Conservation (phyloP, 78 protist species). For the Mantamonas sphyraenae region DNA sequence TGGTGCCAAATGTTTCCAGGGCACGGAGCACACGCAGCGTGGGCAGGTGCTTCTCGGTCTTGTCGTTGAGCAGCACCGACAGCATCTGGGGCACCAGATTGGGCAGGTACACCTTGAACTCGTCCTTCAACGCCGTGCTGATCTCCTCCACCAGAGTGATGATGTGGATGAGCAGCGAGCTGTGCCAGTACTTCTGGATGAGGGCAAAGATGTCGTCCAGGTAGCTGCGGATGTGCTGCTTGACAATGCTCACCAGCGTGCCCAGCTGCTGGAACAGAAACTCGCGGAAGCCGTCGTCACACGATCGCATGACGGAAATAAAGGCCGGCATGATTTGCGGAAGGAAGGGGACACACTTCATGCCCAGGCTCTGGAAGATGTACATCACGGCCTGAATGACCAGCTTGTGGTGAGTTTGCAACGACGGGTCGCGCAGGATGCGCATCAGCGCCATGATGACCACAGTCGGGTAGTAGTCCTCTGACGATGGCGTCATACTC, state of each 20-base stretch:
- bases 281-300: constrained; percentile 56
- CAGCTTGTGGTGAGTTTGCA: constrained; percentile 34
- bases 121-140: constrained; percentile 68
- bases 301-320: constrained; percentile 45
- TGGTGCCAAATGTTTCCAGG: constrained; percentile 67
- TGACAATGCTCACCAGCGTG: constrained; percentile 67
- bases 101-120: constrained; percentile 78
- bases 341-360: constrained; percentile 72
- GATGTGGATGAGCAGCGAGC: constrained; percentile 18
- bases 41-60: constrained; percentile 5
- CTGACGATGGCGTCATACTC: constrained; percentile 47
- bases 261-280: constrained; percentile 68
- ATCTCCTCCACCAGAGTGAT: constrained; percentile 76
- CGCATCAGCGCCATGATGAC: constrained; percentile 69
- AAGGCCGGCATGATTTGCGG: constrained; percentile 74
- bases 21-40: constrained; percentile 57
- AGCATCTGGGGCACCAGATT: constrained; percentile 75
- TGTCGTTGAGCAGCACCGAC: constrained; percentile 20
- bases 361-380: constrained; percentile 63
- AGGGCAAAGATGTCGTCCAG: constrained; percentile 56
- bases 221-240: constrained; percentile 81
- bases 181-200: constrained; percentile 76
- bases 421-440: constrained; percentile 73
- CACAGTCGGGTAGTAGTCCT: constrained; percentile 81
- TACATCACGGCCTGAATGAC: constrained; percentile 67